Evolutionary conservation across 163 green algal species (phyloP).

Genomic region (Picocystis sp.): DNA sequence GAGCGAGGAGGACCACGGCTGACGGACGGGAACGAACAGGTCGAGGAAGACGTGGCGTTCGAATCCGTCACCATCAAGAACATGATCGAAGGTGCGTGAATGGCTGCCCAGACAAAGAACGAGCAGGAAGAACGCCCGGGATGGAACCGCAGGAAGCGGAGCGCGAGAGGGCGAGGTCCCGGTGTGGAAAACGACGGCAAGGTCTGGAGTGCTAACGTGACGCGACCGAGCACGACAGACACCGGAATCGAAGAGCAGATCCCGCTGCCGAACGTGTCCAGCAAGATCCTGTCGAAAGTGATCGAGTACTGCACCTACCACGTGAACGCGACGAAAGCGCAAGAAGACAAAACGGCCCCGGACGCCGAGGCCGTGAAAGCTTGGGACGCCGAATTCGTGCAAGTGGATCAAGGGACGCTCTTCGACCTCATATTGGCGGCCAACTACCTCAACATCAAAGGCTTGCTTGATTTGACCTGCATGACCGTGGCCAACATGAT

Average conservation of each 20-base stretch:
- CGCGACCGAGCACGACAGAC: slow-evolving; percentile 10
- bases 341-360: slow-evolving; percentile 4
- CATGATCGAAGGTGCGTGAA: slow-evolving; percentile 45
- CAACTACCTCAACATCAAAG: slow-evolving; percentile 99
- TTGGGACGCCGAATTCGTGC: slow-evolving; percentile 90
- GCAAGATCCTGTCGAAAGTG: slow-evolving; percentile 71
- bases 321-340: slow-evolving; percentile 47
- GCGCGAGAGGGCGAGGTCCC: too few species aligned
- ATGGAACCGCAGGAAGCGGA: too few species aligned
- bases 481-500: slow-evolving; percentile 97
- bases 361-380: slow-evolving; percentile 75
- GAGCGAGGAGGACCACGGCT: too few species aligned
- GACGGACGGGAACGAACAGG: too few species aligned
- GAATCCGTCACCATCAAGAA: slow-evolving; percentile 53
- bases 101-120: too few species aligned
- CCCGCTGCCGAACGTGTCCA: slow-evolving; percentile 71
- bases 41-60: slow-evolving; percentile 37
- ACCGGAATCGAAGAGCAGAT: slow-evolving; percentile 35
- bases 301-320: slow-evolving; percentile 96
- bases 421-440: slow-evolving; percentile 98
- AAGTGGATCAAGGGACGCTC: slow-evolving; percentile 87
- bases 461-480: slow-evolving; percentile 93
- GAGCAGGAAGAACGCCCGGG: too few species aligned
- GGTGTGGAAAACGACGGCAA: too few species aligned
- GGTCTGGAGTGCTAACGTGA: too few species aligned